These are phyloP conservation scores for Marasmius fiardii DNA, from an alignment of 1,284 basidiomycete species.

Conservation along the genomic window DNA sequence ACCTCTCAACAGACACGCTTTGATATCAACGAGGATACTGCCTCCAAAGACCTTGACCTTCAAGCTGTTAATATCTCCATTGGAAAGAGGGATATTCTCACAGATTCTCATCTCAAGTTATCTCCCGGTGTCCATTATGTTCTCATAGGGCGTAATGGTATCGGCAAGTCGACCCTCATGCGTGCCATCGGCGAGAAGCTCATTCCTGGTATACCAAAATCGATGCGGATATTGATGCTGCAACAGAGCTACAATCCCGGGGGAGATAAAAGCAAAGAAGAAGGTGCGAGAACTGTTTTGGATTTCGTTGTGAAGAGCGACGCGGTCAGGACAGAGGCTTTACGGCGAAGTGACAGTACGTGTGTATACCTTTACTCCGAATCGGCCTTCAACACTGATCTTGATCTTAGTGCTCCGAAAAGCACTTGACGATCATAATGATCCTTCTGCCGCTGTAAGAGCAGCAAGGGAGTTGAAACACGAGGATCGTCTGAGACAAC, in stretches of 20 bases:
- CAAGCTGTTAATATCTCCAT: constrained; percentile 41
- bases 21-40: constrained; percentile 37
- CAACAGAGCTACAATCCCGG: constrained; percentile 38
- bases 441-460: constrained; percentile 24
- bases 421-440: constrained; percentile 14
- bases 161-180: constrained; percentile 51
- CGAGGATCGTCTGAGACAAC: constrained; percentile 30
- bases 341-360: constrained; percentile 6
- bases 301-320: constrained; percentile 33
- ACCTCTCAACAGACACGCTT: constrained; percentile 32
- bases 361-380: not conserved
- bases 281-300: constrained; percentile 19
- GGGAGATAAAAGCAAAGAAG: constrained; percentile 24
- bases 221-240: constrained; percentile 50
- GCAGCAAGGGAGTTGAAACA: constrained; percentile 22
- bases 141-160: constrained; percentile 53
- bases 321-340: constrained; percentile 11
- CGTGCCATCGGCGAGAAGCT: constrained; percentile 37
- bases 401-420: constrained; percentile 5
- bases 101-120: constrained; percentile 47
- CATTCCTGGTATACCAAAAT: constrained; percentile 48
- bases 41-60: constrained; percentile 42
- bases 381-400: not conserved
- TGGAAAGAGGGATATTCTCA: constrained; percentile 47
- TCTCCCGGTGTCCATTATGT: constrained; percentile 51